phyloP scores from a whole-genome alignment of 805 yeast genomes.

The Kodamaea kaohsiungensis region DNA sequence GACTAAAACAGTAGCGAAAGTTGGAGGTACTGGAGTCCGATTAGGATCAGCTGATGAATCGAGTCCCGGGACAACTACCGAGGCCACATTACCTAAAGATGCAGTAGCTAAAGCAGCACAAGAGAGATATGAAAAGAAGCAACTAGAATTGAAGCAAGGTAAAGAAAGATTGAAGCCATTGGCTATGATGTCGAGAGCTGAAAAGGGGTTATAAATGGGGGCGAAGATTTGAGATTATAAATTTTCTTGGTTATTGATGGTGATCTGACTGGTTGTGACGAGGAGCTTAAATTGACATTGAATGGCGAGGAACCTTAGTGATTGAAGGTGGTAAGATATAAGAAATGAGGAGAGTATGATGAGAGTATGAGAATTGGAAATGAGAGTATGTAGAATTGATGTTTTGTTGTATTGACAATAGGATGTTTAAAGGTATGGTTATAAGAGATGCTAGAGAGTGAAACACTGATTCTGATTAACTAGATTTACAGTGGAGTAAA shows the following conservation, averaged over 20 bases:
- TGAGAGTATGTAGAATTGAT: no score
- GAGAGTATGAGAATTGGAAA: no score
- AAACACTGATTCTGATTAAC: no score
- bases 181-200: slow-evolving; percentile 30
- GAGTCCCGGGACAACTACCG: neutral
- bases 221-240: neutral
- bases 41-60: slow-evolving; percentile 5
- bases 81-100: slow-evolving; percentile 17
- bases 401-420: no score
- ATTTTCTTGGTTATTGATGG: neutral
- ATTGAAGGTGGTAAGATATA: no score
- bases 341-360: no score
- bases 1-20: neutral
- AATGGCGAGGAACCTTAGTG: neutral
- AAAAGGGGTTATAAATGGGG: slow-evolving; percentile 28
- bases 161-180: slow-evolving; percentile 31
- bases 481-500: no score
- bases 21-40: slow-evolving; percentile 15
- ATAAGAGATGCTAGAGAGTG: no score
- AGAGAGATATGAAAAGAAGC: slow-evolving; percentile 29
- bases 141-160: slow-evolving; percentile 28
- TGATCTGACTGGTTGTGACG: no score
- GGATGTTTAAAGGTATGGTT: no score
- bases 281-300: no score
- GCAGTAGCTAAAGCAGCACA: slow-evolving; percentile 46